Percentiles rank a stretch among this genome's conserved stretches.
Conservation (phyloP, 352 stramenopile genomes). For the Phytophthora pistaciae region DNA sequence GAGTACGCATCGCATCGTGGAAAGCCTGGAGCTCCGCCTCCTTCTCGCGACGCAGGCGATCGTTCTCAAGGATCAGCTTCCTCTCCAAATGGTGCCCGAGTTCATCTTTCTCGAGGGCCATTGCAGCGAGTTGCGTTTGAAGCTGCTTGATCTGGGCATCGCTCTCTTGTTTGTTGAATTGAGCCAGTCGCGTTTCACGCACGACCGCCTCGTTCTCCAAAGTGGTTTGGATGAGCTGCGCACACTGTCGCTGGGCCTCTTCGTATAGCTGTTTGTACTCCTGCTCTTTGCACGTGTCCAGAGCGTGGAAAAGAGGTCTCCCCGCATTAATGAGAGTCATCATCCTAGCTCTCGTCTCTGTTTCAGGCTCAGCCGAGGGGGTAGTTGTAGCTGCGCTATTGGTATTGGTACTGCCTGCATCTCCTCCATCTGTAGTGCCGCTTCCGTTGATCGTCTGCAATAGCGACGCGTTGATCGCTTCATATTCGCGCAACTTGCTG, state of each 20-base stretch:
- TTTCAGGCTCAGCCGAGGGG: constrained; percentile 13
- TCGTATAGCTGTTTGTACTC: constrained; percentile 63
- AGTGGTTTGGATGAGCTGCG: constrained; percentile 42
- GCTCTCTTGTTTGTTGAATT: constrained; percentile 48
- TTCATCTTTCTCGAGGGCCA: constrained; percentile 52
- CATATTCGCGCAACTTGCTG: constrained; percentile 55
- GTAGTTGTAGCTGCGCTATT: constrained; percentile 13
- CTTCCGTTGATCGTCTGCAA: constrained; percentile 54
- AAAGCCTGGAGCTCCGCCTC: constrained; percentile 50
- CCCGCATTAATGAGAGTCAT: constrained; percentile 46
- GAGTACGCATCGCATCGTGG: constrained; percentile 54
- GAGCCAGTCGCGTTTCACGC: constrained; percentile 43
- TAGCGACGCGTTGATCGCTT: constrained; percentile 61
- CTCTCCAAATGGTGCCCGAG: constrained; percentile 57
- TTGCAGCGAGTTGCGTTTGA: constrained; percentile 28
- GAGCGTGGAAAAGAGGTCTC: constrained; percentile 59
- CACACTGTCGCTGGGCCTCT: constrained; percentile 46
- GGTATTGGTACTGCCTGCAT: constrained; percentile 4
- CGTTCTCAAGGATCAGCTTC: constrained; percentile 71
- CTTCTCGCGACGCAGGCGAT: constrained; percentile 60
- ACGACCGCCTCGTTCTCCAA: constrained; percentile 42
- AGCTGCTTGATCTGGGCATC: constrained; percentile 42
- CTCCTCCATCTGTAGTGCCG: constrained; percentile 12
- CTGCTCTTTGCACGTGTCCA: constrained; percentile 67
- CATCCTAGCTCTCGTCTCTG: constrained; percentile 41